A percentile compares a stretch with the other conserved stretches of the same genome.
Conservation (phyloP, 164 flowering plant genomes). For the Nelumbo lutea region DNA sequence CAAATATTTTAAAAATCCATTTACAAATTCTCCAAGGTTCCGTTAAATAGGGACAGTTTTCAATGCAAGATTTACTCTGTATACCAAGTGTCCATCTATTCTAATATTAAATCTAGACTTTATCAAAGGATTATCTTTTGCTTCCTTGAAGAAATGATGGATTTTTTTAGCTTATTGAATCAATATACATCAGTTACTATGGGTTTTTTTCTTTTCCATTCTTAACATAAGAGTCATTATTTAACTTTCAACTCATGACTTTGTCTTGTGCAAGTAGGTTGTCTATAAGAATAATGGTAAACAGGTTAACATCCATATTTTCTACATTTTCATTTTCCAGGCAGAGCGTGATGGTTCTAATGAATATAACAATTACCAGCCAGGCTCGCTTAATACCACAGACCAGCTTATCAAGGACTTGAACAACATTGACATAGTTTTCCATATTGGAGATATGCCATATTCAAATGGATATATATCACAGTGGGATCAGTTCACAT, state of each 20-base stretch:
- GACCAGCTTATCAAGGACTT: slow-evolving; percentile 68
- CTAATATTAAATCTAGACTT: too few relatives aligned
- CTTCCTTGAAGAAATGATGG: too few relatives aligned
- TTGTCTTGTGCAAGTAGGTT: not conserved
- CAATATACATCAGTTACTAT: not conserved
- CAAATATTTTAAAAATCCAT: too few relatives aligned
- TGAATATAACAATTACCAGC: slow-evolving; percentile 70
- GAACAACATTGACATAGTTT: slow-evolving; percentile 66
- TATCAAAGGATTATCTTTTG: too few relatives aligned
- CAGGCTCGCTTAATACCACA: slow-evolving; percentile 81
- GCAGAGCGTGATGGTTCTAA: slow-evolving; percentile 91
- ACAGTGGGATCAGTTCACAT: slow-evolving; percentile 93
- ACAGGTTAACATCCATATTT: not conserved
- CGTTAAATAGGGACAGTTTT: too few relatives aligned
- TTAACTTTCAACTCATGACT: not conserved
- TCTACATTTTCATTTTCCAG: slow-evolving; percentile 36
- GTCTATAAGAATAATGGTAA: not conserved
- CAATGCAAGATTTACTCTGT: too few relatives aligned
- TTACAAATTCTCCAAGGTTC: too few relatives aligned
- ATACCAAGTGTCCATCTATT: too few relatives aligned
- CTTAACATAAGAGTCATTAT: not conserved
- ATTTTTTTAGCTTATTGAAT: too few relatives aligned
- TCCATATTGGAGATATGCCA: slow-evolving; percentile 76
- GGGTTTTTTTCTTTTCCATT: not conserved
- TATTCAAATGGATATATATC: slow-evolving; percentile 86